A percentile compares a stretch with the other conserved stretches of the same genome.
phyloP scores from a whole-genome alignment of 2,329 filamentous ascomycete species.

The Colletotrichum sidae region DNA sequence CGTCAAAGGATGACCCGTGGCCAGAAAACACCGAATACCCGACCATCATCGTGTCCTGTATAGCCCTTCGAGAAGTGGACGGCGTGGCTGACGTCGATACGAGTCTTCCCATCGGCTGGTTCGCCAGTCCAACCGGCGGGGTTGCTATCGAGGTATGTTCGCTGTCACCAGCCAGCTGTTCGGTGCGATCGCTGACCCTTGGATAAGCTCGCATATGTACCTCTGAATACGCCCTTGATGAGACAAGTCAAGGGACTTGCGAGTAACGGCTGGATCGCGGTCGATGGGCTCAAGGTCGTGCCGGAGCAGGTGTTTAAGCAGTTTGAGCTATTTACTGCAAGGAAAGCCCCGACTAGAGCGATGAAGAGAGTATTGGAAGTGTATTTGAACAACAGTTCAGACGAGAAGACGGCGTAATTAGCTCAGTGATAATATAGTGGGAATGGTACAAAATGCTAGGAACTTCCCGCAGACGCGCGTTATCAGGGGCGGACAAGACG shows the following conservation, averaged over 20 bases:
- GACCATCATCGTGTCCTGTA: slow-evolving; percentile 81
- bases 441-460: no score
- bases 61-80: slow-evolving; percentile 76
- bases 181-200: not conserved
- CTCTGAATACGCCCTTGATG: slow-evolving; percentile 76
- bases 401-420: no score
- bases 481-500: no score
- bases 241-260: slow-evolving; percentile 72
- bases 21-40: slow-evolving; percentile 71
- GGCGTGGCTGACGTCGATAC: slow-evolving; percentile 75
- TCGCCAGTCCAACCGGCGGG: slow-evolving; percentile 78
- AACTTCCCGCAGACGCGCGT: no score
- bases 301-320: slow-evolving; percentile 85
- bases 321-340: slow-evolving; percentile 83
- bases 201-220: slow-evolving; percentile 60
- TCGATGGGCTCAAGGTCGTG: slow-evolving; percentile 80
- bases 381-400: slow-evolving; percentile 51
- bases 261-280: slow-evolving; percentile 75
- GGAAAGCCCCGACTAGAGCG: slow-evolving; percentile 73
- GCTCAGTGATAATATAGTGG: no score
- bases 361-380: slow-evolving; percentile 73
- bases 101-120: slow-evolving; percentile 75
- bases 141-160: slow-evolving; percentile 79
- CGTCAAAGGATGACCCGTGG: slow-evolving; percentile 70
- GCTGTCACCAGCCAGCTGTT: not conserved